These are phyloP conservation scores for Leishmania martiniquensis DNA, from an alignment of 208 protist species.

Conservation along the genomic window DNA sequence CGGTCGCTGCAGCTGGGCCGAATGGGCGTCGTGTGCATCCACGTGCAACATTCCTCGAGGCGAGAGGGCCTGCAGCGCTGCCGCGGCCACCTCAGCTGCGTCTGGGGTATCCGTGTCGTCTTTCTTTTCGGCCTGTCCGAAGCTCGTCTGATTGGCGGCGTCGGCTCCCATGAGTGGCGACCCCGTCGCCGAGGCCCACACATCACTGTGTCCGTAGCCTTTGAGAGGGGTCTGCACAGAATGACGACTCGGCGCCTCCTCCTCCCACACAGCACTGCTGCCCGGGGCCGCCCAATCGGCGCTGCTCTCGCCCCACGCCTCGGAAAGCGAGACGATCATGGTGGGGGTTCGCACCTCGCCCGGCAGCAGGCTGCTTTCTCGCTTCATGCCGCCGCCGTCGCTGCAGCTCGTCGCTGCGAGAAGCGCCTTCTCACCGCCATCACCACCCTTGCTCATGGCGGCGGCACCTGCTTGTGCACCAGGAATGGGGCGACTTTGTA, in stretches of 20 bases:
- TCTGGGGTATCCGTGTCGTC: background rate
- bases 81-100: conserved; percentile 25
- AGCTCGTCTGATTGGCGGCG: conserved; percentile 2
- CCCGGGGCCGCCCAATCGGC: conserved; percentile 64
- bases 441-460: background rate
- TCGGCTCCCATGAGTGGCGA: conserved; percentile 24
- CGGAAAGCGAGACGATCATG: conserved; percentile 30
- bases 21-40: background rate
- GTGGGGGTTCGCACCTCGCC: conserved; percentile 65
- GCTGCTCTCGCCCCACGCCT: conserved; percentile 33
- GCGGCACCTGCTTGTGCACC: background rate
- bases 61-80: conserved; percentile 22
- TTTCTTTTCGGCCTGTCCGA: background rate
- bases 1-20: background rate
- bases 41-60: background rate
- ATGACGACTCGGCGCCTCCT: conserved; percentile 25
- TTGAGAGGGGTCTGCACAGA: conserved; percentile 39
- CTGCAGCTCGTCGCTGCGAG: conserved; percentile 25
- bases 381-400: conserved; percentile 13
- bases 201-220: conserved; percentile 39
- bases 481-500: too few relatives aligned
- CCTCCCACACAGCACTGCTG: conserved; percentile 55
- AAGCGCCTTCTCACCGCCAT: background rate
- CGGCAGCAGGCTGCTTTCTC: conserved; percentile 56
- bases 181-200: conserved; percentile 37